phyloP scores from a whole-genome alignment of 176 grass and related monocot species.

The Cenchrus americanus region DNA sequence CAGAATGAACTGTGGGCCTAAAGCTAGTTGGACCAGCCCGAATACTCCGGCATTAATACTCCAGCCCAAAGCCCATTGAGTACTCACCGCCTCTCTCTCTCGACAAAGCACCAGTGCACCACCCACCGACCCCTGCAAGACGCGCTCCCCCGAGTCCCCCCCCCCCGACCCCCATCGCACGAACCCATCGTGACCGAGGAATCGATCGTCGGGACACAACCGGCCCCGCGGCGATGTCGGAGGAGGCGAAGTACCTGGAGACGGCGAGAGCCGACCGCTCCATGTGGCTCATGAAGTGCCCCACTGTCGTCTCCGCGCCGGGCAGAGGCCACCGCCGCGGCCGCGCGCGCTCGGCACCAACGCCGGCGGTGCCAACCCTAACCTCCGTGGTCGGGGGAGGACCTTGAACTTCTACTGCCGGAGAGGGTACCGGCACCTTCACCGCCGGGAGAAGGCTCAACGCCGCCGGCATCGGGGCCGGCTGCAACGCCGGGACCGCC shows the following conservation, averaged over 20 bases:
- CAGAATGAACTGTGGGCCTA: no score
- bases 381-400: no score
- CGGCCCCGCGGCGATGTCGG: conserved; percentile 21
- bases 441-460: no score
- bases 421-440: no score
- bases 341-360: not conserved
- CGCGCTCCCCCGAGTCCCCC: not conserved
- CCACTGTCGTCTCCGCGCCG: conserved; percentile 69
- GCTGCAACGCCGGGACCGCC: no score
- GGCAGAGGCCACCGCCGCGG: conserved; percentile 52
- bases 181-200: not conserved
- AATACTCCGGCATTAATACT: not conserved
- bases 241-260: conserved; percentile 68
- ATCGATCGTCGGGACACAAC: not conserved
- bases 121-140: not conserved
- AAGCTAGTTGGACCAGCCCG: no score
- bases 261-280: conserved; percentile 69
- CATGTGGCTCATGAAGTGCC: conserved; percentile 96
- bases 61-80: not conserved
- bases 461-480: no score
- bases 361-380: conserved; percentile 18
- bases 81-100: not conserved
- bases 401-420: no score
- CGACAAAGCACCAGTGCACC: not conserved
- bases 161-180: not conserved